A percentile compares a stretch with the other conserved stretches of the same genome.
Conservation (phyloP, 768 basidiomycete species). For the Boletellus sp. region DNA sequence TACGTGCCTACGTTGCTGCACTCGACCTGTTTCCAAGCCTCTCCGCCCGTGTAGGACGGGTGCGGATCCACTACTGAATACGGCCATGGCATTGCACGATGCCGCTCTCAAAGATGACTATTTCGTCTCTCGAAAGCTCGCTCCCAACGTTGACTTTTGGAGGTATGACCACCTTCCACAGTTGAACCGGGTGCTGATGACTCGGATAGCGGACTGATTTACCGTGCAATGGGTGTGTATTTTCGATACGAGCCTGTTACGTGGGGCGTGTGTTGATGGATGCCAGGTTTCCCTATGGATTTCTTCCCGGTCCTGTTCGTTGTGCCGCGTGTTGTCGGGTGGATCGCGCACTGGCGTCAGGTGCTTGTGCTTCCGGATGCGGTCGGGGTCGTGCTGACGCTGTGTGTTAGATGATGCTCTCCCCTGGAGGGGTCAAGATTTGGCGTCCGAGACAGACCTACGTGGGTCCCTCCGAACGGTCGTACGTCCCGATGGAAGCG, state of each 20-base stretch:
- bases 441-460: conserved; percentile 90
- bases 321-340: conserved; percentile 88
- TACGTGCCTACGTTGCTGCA: conserved; percentile 33
- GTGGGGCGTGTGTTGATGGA: background rate
- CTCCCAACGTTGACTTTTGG: conserved; percentile 93
- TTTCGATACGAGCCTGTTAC: background rate
- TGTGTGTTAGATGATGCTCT: conserved; percentile 78
- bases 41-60: conserved; percentile 56
- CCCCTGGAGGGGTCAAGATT: conserved; percentile 86
- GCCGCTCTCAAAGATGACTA: conserved; percentile 90
- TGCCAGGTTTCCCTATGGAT: conserved; percentile 81
- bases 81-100: conserved; percentile 85
- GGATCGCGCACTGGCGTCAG: conserved; percentile 92
- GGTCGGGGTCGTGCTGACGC: conserved; percentile 1
- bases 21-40: background rate
- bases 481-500: conserved; percentile 65
- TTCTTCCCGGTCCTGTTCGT: conserved; percentile 94
- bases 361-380: conserved; percentile 32
- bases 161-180: conserved; percentile 26
- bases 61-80: conserved; percentile 78
- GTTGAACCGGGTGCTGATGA: background rate
- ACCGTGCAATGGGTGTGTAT: conserved; percentile 81
- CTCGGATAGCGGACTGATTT: conserved; percentile 69
- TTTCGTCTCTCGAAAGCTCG: conserved; percentile 75
- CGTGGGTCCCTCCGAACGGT: conserved; percentile 68